Evolutionary conservation across 2,329 filamentous ascomycete species (phyloP), one percentile per base, ranked within the genome.

Genomic region (Aspergillus versicolor): DNA sequence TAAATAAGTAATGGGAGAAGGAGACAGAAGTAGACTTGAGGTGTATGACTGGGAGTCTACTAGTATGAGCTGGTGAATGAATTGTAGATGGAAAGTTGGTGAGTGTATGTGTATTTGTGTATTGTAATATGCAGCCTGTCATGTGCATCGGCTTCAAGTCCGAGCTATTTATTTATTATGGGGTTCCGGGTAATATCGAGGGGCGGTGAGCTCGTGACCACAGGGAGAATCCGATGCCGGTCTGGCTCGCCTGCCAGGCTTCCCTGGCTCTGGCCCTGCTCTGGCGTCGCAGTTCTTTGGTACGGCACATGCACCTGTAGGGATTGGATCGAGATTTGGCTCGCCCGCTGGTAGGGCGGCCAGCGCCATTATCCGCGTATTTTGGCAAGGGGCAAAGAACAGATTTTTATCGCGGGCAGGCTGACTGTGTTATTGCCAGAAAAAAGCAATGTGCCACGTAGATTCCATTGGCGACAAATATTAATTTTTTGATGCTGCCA

Each of bases 171-270:
- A 17, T 21, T 32, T 38, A 22, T 22, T 30, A 30, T 30, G 27
- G 27, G 27, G 27, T 30, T 30, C 45, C 50, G 50, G 50, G 41
- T 52, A 45, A 52, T 38, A 45, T 45, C 50, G 47, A 55, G 56
- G 38, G 52, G 56, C 56, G 56, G 56, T 58, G 56, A 52, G 38
- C 37, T 24, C 41, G 50, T 52, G 50, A 52, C 50, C 17, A 5
- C 12, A 6, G 30, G 21, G 5, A 22, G 40, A 51, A 51, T 41
- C 49, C 49, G 49, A 52, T 52, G 49, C 49, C 49, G 49, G 49
- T 43, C 27, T 30, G 27, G 27, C 27, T 30, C 27, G 9, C 9
- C 27, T 30, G 27, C 8, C 27, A 30, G 27, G 9, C 27, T 30
- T 30, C 9, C 9, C 27, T 30, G 27, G 27, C 27, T 11, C 27